These are phyloP conservation scores for Samsoniella hepiali DNA, from an alignment of 2,329 filamentous ascomycete species.

Conservation along the genomic window DNA sequence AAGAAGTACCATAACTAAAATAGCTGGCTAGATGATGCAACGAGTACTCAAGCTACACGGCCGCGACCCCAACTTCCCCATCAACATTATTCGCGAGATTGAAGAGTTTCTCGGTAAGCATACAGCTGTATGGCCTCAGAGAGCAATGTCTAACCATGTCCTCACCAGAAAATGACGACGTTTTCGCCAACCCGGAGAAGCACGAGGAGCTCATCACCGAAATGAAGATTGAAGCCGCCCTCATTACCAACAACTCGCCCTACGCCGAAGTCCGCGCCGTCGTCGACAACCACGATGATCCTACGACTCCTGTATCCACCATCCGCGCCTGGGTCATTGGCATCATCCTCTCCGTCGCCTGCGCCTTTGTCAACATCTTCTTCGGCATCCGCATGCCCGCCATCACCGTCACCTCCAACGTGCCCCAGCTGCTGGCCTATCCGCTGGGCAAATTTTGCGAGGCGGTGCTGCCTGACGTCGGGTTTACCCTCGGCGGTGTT, in stretches of 20 bases:
- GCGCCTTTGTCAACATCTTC: constrained; percentile 34
- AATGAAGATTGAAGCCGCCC: constrained; percentile 32
- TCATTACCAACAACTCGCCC: constrained; percentile 35
- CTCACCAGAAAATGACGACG: constrained; percentile 13
- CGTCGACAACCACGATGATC: constrained; percentile 42
- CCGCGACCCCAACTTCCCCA: constrained; percentile 38
- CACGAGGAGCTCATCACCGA: constrained; percentile 29
- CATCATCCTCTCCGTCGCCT: constrained; percentile 32
- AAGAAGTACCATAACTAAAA: background rate
- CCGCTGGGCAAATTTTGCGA: constrained; percentile 37
- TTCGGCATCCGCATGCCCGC: constrained; percentile 41
- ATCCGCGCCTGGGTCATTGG: constrained; percentile 40
- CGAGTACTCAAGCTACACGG: constrained; percentile 34
- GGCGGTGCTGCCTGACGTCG: constrained; percentile 32
- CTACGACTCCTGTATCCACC: constrained; percentile 38
- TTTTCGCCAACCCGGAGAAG: constrained; percentile 27
- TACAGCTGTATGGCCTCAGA: background rate
- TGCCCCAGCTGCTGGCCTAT: constrained; percentile 40
- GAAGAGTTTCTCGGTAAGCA: constrained; percentile 35
- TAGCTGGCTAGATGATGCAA: constrained; percentile 30
- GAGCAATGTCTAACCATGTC: background rate
- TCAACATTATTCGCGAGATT: constrained; percentile 34
- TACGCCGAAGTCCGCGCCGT: constrained; percentile 45
- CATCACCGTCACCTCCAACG: constrained; percentile 38
- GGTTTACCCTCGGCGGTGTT: constrained; percentile 35